Percentiles rank a stretch among this genome's conserved stretches.
Evolutionary conservation across 768 basidiomycete species (phyloP).

Genomic region (Collybia sordida): DNA sequence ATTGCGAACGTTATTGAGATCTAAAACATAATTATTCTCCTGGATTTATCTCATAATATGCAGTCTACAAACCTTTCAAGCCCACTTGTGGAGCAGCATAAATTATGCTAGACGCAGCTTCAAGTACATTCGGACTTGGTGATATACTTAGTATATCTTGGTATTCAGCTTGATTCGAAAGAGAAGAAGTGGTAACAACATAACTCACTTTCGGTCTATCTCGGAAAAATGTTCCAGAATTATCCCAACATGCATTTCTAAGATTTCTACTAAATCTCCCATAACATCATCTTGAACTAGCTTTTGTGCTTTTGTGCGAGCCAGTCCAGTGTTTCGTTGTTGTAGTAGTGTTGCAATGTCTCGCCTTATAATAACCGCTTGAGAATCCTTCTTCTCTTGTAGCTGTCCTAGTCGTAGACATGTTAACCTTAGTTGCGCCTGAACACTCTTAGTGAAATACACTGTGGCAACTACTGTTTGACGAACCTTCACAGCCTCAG

Average conservation of each 20-base stretch:
- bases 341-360: conserved; percentile 69
- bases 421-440: conserved; percentile 65
- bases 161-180: conserved; percentile 4
- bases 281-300: conserved; percentile 61
- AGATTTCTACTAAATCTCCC: conserved; percentile 59
- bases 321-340: conserved; percentile 59
- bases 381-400: conserved; percentile 68
- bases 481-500: conserved; percentile 35
- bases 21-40: conserved; percentile 32
- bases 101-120: conserved; percentile 70
- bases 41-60: not conserved
- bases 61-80: conserved; percentile 48
- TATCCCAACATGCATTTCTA: conserved; percentile 68
- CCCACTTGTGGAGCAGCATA: conserved; percentile 56
- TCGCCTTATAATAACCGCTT: conserved; percentile 57
- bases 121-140: conserved; percentile 54
- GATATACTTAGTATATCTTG: conserved; percentile 26
- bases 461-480: not conserved
- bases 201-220: conserved; percentile 47
- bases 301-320: conserved; percentile 72
- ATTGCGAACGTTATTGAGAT: conserved; percentile 55
- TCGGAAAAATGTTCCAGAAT: conserved; percentile 59
- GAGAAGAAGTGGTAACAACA: not conserved
- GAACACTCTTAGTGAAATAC: conserved; percentile 9
- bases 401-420: conserved; percentile 67